phyloP scores from a whole-genome alignment of 176 grass and related monocot species.

The Guadua angustifolia region DNA sequence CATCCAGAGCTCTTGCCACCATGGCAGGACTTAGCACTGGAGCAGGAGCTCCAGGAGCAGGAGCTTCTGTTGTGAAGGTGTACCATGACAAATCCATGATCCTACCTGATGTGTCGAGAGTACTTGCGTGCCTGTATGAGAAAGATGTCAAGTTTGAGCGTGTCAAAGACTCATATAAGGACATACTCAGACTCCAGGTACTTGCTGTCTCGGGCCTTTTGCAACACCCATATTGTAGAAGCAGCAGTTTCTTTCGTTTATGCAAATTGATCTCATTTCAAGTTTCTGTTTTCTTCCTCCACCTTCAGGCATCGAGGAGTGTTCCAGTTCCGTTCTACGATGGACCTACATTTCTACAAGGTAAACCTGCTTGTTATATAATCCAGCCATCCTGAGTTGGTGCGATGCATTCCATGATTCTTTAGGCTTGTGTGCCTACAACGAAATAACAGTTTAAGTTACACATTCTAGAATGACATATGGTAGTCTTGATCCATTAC shows the following conservation, averaged over 20 bases:
- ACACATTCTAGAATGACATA: conserved; percentile 11
- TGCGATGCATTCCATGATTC: background rate
- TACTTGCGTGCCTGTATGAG: conserved; percentile 83
- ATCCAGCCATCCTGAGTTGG: background rate
- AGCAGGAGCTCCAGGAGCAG: conserved; percentile 31
- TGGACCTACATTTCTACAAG: conserved; percentile 58
- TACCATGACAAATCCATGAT: conserved; percentile 72
- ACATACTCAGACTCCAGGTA: conserved; percentile 87
- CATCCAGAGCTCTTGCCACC: conserved; percentile 32
- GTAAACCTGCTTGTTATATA: conserved; percentile 43
- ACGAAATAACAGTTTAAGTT: background rate
- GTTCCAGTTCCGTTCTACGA: conserved; percentile 71
- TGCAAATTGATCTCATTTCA: conserved; percentile 12
- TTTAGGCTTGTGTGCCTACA: conserved; percentile 15
- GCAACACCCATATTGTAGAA: background rate
- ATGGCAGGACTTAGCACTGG: conserved; percentile 58
- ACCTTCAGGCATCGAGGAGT: conserved; percentile 64
- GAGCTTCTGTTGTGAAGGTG: conserved; percentile 55
- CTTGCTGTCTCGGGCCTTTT: background rate
- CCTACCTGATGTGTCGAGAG: conserved; percentile 77
- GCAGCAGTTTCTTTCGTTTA: conserved; percentile 21
- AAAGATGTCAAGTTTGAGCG: conserved; percentile 69
- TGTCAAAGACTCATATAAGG: conserved; percentile 47
- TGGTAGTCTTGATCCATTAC: background rate
- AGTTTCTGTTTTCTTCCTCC: background rate